Evolutionary conservation across 2,329 filamentous ascomycete species (phyloP), one percentile per base, ranked within the genome.

Genomic region (Diaporthe vaccinii): DNA sequence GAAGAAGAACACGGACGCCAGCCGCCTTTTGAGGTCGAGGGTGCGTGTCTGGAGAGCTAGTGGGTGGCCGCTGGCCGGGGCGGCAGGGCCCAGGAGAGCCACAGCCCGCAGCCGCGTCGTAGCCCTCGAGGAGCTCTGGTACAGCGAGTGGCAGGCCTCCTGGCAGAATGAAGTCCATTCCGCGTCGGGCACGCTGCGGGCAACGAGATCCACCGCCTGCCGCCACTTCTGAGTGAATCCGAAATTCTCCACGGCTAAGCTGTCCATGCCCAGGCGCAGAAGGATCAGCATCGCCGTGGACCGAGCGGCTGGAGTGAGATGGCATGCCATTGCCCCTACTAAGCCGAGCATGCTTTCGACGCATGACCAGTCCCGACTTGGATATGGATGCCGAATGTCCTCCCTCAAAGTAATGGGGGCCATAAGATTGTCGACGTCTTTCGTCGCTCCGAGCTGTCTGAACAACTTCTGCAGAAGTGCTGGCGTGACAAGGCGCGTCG

Each of bases 1-100:
- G 76, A 94, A 89, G 77, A 94, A 86, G 77, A 91, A 92, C 1
- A 89, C 88, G 7, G 93, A 84, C 4, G 94, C 93, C 10, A 97
- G 86, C 46, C 92, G 87, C 15, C 93, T 88, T 44, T 92, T 89
- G 39, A 96, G 85, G 49, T 92, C 89, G 76, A 93, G 89, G 1
- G 89, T 83, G 22, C 82, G 82, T 46, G 67, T 72, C 15, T 73
- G 67, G 17, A 73, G 31, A 53, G 73, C 36, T 15, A 53, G 15
- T 22, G 59, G 5, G 20, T 41, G 3, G 36, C n/a, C 53, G 51
- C 68, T 9, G 28, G 53, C 46, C 0, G 85, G 79, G 4, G 85
- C 87, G 8, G 84, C 86, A 14, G 89, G 84, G 0, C 93, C 91
- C 22, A 96, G 86, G 58, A 88, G 87, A 25, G 87, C 83, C 15